Percentiles rank a stretch among this genome's conserved stretches.
phyloP scores from a whole-genome alignment of 2,329 filamentous ascomycete genomes.

The Alternaria hordeiaustralica region DNA sequence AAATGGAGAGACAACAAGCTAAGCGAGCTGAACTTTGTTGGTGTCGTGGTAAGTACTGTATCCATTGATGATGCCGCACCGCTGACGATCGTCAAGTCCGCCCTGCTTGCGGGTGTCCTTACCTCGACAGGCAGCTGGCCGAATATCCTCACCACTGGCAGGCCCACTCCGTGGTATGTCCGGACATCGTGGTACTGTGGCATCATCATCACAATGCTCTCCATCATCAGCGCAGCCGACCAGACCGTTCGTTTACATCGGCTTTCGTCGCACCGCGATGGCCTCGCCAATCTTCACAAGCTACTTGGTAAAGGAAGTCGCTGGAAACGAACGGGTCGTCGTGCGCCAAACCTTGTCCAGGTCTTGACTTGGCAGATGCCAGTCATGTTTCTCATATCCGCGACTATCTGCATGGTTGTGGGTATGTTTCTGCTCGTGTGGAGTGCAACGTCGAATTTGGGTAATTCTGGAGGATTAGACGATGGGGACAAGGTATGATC shows the following conservation, averaged over 20 bases:
- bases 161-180: conserved; percentile 49
- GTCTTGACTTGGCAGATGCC: conserved; percentile 48
- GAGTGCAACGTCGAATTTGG: conserved; percentile 35
- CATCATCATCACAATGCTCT: conserved; percentile 58
- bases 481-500: neutral
- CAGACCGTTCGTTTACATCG: conserved; percentile 53
- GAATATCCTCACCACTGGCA: conserved; percentile 45
- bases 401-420: conserved; percentile 45
- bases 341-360: conserved; percentile 32
- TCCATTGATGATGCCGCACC: neutral
- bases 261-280: conserved; percentile 51
- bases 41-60: conserved; percentile 44
- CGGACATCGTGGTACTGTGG: conserved; percentile 52
- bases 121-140: conserved; percentile 55
- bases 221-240: conserved; percentile 54
- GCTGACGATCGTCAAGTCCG: conserved; percentile 28
- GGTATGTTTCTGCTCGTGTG: conserved; percentile 49
- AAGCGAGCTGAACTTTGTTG: conserved; percentile 51
- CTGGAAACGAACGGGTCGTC: conserved; percentile 21
- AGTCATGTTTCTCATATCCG: conserved; percentile 42
- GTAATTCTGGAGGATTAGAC: conserved; percentile 33
- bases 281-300: conserved; percentile 41
- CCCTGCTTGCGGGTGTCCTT: conserved; percentile 47
- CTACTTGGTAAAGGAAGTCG: conserved; percentile 35
- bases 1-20: conserved; percentile 50